Conservation (phyloP, 495 filamentous ascomycete genomes). For the Amphirosellinia nigrospora region DNA sequence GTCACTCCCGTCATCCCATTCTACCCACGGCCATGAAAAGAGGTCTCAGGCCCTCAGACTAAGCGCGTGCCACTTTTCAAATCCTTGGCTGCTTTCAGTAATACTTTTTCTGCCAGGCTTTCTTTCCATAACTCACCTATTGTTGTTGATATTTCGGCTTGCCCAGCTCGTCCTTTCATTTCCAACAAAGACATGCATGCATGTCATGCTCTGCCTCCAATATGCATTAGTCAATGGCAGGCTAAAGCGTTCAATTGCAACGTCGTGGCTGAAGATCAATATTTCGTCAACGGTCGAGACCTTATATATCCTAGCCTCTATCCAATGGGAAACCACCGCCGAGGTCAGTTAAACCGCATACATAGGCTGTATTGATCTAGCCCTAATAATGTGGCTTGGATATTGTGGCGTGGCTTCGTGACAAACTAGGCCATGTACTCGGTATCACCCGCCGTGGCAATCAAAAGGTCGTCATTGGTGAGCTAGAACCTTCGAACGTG, state of each 20-base stretch:
- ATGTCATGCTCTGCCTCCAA: slow-evolving; percentile 12
- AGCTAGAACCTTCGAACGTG: too few species aligned
- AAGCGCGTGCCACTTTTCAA: background rate
- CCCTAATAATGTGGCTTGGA: too few species aligned
- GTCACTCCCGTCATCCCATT: background rate
- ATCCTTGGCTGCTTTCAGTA: background rate
- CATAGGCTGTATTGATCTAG: slow-evolving; percentile 27
- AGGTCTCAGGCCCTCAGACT: background rate
- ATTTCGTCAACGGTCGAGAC: slow-evolving; percentile 3
- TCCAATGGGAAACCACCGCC: slow-evolving; percentile 13
- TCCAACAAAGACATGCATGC: background rate
- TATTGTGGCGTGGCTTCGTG: too few species aligned
- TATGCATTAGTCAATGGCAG: slow-evolving; percentile 22
- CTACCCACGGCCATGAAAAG: background rate
- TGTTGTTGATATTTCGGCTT: background rate
- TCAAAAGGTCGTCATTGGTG: slow-evolving; percentile 37
- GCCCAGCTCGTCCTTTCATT: background rate
- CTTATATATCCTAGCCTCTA: slow-evolving; percentile 1
- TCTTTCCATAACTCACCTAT: background rate
- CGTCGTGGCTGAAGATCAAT: slow-evolving; percentile 24
- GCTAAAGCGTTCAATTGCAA: slow-evolving; percentile 16
- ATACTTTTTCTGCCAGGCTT: background rate
- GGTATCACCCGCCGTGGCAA: slow-evolving; percentile 42
- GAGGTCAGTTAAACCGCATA: slow-evolving; percentile 21
- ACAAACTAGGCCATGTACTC: too few species aligned